phyloP scores from a whole-genome alignment of 352 stramenopile genomes.

The Phytophthora aleatoria region DNA sequence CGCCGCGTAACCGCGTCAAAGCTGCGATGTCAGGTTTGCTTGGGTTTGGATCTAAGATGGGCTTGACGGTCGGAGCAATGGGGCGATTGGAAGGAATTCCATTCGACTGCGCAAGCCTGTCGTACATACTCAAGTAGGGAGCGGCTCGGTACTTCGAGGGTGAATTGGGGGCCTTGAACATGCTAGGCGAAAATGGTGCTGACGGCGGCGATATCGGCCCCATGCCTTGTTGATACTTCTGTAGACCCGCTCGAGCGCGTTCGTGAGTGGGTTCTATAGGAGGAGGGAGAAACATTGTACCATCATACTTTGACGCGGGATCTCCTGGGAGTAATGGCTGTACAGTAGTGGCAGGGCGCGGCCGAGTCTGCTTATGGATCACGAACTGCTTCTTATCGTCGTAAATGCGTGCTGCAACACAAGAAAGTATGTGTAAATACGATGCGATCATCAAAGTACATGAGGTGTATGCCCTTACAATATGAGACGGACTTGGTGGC shows the following conservation, averaged over 20 bases:
- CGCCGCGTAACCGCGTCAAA: slow-evolving; percentile 2
- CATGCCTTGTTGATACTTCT: slow-evolving; percentile 18
- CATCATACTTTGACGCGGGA: slow-evolving; percentile 50
- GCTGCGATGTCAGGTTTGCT: slow-evolving; percentile 8
- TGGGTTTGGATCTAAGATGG: slow-evolving; percentile 31
- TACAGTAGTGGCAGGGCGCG: slow-evolving; percentile 45
- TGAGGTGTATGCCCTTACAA: slow-evolving; percentile 38
- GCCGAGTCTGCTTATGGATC: slow-evolving; percentile 52
- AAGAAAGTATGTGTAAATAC: background rate
- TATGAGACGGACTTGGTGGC: slow-evolving; percentile 75
- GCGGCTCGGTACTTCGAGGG: slow-evolving; percentile 22
- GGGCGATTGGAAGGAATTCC: slow-evolving; percentile 36
- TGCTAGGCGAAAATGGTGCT: slow-evolving; percentile 13
- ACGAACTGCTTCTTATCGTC: slow-evolving; percentile 83
- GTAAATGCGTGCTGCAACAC: slow-evolving; percentile 64
- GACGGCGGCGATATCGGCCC: slow-evolving; percentile 14
- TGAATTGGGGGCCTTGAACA: slow-evolving; percentile 18
- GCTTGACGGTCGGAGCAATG: slow-evolving; percentile 41
- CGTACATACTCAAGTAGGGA: slow-evolving; percentile 72
- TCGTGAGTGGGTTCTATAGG: slow-evolving; percentile 45
- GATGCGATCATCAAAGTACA: background rate
- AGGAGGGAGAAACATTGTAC: slow-evolving; percentile 59
- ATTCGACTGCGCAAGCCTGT: slow-evolving; percentile 62
- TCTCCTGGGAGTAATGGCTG: slow-evolving; percentile 46
- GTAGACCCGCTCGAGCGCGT: slow-evolving; percentile 28